Conservation (phyloP, 1,284 basidiomycete species). For the Chiua sp. region DNA sequence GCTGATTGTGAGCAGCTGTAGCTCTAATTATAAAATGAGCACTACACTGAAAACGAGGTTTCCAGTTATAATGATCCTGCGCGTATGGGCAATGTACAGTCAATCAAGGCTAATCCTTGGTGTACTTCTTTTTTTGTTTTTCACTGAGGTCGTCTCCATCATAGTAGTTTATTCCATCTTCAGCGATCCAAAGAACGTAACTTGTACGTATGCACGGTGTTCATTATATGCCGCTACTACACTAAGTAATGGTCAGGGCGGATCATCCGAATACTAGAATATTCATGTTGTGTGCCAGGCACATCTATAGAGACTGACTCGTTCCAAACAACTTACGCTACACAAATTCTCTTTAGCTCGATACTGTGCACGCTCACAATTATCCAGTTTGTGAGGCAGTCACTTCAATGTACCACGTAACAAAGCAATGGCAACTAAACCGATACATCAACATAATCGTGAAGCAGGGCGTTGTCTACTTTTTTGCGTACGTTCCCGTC, state of each 20-base stretch:
- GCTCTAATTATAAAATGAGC: not conserved
- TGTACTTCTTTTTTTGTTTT: not conserved
- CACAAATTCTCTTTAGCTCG: not conserved
- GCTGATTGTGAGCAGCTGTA: not conserved
- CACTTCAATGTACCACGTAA: too few species aligned
- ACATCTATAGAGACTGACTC: not conserved
- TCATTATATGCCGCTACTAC: too few species aligned
- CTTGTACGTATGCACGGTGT: not conserved
- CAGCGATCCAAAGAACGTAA: not conserved
- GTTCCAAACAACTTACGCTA: not conserved
- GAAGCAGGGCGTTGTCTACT: too few species aligned
- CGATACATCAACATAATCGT: too few species aligned
- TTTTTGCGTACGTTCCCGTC: too few species aligned
- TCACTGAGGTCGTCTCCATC: not conserved
- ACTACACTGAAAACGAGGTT: not conserved
- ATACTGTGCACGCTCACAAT: not conserved
- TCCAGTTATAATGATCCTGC: not conserved
- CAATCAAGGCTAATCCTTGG: not conserved
- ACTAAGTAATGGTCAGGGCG: too few species aligned
- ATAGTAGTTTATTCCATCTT: not conserved
- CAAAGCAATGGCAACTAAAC: too few species aligned
- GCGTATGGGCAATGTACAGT: not conserved
- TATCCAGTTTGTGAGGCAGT: too few species aligned
- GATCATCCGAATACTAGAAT: too few species aligned
- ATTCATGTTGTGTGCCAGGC: too few species aligned